Evolutionary conservation across 768 basidiomycete species (phyloP), one percentile per base, ranked within the genome.

Genomic region (Cantharellus cinnabarinus): DNA sequence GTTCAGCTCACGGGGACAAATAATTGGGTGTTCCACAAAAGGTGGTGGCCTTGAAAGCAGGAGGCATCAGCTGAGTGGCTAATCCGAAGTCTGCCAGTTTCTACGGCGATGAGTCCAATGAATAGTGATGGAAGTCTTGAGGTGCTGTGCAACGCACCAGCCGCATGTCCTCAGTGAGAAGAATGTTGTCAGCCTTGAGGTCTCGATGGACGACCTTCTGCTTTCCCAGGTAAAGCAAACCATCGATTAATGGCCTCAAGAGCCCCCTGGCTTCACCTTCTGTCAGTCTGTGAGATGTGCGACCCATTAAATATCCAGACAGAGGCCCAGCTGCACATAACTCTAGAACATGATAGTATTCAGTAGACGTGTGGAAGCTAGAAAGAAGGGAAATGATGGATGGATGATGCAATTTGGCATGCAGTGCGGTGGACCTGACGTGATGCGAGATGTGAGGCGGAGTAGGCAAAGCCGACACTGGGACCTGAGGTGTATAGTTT

Each of bases 391-490:
- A 71, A 14, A 76, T 69, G 57, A 79, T 70, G 44, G 71, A 72
- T 3, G 78, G 78, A 64, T 79, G 78, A 61, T 72, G 72, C 15
- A 79, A 67, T 0, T 72, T 65, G 51, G 70, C 70, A 60, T 77
- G 74, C 37, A 77, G 61, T 0, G 65, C 56, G 15, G 66, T 61
- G 4, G 69, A 64, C 2, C 59, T 42, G 2, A 54, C 52, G 34
- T 54, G 59, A 52, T 56, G 5, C 15, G 50, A 38, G 7, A 61
- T n/a, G 7, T 50, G 42, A 7, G 1, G 10, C 42, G 57, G 5
- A 14, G 59, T 35, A 34, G 52, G 35, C 10, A 54, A 37, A 10
- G 52, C 52, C 52, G 52, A 10, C 7, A 54, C 14, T 54, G 52
- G 52, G 14, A 54, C 38, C 52, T 54, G 38, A 7, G 44, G 29